Conservation (phyloP, 2,329 filamentous ascomycete genomes). For the Aplosporella prunicola region DNA sequence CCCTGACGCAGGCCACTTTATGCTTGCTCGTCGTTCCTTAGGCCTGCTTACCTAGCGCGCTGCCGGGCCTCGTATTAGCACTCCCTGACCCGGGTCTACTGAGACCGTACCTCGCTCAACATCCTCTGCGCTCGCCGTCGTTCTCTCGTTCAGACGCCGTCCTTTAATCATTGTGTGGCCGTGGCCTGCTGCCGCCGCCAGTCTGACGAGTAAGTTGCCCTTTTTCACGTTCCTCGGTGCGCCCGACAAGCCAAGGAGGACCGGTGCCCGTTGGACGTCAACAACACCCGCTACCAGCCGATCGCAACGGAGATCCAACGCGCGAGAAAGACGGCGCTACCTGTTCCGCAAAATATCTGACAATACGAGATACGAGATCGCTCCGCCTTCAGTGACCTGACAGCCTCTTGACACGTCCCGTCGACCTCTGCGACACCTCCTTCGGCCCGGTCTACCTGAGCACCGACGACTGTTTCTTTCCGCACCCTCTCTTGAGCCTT, state of each 20-base stretch:
- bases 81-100: constrained; percentile 11
- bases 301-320: no score
- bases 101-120: constrained; percentile 2
- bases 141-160: constrained; percentile 9
- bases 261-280: neutral
- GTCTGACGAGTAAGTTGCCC: constrained; percentile 1
- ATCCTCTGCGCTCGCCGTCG: constrained; percentile 5
- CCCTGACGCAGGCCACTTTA: constrained; percentile 11
- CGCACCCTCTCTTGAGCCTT: no score
- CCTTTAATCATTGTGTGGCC: constrained; percentile 4
- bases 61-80: constrained; percentile 13
- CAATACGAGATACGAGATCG: no score
- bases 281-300: constrained; percentile 7
- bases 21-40: constrained; percentile 11
- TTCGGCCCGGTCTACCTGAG: neutral
- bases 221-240: constrained; percentile 4
- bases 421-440: neutral
- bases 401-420: no score
- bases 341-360: no score
- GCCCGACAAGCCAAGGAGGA: neutral
- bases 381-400: no score
- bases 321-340: no score
- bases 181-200: neutral
- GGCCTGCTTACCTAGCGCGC: constrained; percentile 11
- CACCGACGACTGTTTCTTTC: no score